Conservation (phyloP, 2,329 filamentous ascomycete genomes). For the Neopestalotiopsis clavispora region DNA sequence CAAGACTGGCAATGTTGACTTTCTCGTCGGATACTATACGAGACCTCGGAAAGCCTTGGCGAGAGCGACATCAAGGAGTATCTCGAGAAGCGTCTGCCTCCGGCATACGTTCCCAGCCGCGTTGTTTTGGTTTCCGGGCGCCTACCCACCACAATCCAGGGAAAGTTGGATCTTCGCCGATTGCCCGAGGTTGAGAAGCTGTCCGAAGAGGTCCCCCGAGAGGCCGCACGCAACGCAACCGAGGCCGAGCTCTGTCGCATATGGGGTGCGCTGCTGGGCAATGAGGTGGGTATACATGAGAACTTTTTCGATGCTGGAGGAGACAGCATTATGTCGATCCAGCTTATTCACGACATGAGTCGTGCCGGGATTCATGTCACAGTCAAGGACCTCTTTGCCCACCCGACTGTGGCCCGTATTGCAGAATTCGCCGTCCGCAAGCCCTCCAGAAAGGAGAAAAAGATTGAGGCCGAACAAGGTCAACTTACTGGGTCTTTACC, state of each 20-base stretch:
- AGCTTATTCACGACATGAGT: constrained; percentile 1
- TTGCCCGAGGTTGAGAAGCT: not conserved
- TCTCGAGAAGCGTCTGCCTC: not conserved
- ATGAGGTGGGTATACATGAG: not conserved
- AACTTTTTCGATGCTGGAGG: not conserved
- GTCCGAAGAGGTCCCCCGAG: not conserved
- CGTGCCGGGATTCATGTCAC: not conserved
- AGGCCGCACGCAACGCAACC: not conserved
- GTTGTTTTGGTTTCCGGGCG: not conserved
- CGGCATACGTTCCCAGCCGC: not conserved
- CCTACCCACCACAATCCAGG: not conserved
- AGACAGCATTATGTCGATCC: not conserved
- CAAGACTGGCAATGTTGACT: not conserved
- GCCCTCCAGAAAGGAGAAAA: not conserved
- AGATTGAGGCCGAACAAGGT: not conserved
- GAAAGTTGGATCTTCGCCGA: not conserved
- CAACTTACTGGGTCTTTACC: not conserved
- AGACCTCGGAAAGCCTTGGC: not conserved
- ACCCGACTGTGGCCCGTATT: not conserved
- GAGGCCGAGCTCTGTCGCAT: not conserved
- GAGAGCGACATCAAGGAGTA: not conserved
- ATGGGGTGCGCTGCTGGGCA: not conserved
- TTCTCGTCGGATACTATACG: not conserved
- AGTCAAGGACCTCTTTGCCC: constrained; percentile 2
- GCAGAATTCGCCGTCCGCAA: not conserved